Evolutionary conservation across 1,139 yeast species (phyloP).

Genomic region (Yamadazyma blattariae): DNA sequence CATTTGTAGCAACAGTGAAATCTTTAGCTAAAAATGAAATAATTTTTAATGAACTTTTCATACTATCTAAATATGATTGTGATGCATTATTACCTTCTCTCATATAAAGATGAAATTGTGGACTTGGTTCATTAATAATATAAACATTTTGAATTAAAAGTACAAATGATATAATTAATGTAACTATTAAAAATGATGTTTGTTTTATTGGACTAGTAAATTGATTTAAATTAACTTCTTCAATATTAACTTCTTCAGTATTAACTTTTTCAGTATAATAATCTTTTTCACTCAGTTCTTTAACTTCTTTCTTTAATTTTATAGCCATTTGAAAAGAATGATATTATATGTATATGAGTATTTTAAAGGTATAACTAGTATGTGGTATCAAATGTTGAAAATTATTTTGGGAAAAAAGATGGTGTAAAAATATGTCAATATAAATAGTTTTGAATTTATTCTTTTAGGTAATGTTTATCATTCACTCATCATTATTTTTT

Average conservation of each 20-base stretch:
- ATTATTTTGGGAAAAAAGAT: neutral
- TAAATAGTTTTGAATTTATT: too few relatives aligned
- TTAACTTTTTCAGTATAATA: too few relatives aligned
- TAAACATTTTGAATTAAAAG: constrained; percentile 10
- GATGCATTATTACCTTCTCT: constrained; percentile 14
- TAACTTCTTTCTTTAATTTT: neutral
- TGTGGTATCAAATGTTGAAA: too few relatives aligned
- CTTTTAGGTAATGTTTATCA: too few relatives aligned
- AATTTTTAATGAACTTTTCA: constrained; percentile 50
- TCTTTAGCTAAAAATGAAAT: constrained; percentile 58
- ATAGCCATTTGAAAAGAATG: neutral
- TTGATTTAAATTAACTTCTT: too few relatives aligned
- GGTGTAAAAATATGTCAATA: too few relatives aligned
- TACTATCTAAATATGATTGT: constrained; percentile 10
- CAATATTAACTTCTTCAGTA: neutral
- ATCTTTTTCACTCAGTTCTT: too few relatives aligned
- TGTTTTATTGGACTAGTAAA: too few relatives aligned
- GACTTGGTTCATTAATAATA: constrained; percentile 7
- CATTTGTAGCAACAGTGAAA: constrained; percentile 32
- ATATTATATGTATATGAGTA: too few relatives aligned
- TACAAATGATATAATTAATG: constrained; percentile 11
- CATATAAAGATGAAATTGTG: constrained; percentile 12
- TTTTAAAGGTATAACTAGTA: neutral
- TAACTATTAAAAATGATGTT: neutral
- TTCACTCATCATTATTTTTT: neutral